Conservation (phyloP, 1,284 basidiomycete genomes). For the Albatrellus sp. region DNA sequence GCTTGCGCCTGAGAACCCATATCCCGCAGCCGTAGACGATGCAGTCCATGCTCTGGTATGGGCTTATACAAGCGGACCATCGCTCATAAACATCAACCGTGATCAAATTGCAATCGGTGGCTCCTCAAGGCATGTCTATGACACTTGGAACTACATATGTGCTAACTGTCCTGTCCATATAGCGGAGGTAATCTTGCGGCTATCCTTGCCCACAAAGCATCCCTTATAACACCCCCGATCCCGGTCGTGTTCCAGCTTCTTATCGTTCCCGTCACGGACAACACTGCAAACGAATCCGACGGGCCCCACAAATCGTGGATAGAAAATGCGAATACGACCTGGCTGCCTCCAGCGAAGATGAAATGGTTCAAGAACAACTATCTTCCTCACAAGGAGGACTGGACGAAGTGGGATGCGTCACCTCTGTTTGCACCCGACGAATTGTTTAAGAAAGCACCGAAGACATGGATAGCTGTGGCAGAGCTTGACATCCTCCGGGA, state of each 20-base stretch:
- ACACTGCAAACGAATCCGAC: constrained; percentile 38
- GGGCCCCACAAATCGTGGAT: constrained; percentile 38
- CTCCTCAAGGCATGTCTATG: constrained; percentile 42
- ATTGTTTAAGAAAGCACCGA: constrained; percentile 36
- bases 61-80: constrained; percentile 34
- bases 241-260: constrained; percentile 53
- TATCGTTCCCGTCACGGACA: constrained; percentile 62
- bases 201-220: constrained; percentile 52
- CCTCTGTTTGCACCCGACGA: constrained; percentile 54
- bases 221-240: constrained; percentile 33
- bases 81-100: constrained; percentile 27
- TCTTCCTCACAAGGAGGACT: constrained; percentile 46
- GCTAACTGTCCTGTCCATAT: background rate
- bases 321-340: constrained; percentile 44
- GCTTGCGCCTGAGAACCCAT: constrained; percentile 62
- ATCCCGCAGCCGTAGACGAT: constrained; percentile 67
- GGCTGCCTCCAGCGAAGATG: constrained; percentile 54
- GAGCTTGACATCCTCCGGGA: constrained; percentile 58
- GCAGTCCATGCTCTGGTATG: constrained; percentile 56
- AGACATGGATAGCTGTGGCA: constrained; percentile 49
- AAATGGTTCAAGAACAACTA: constrained; percentile 62
- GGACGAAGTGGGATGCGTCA: constrained; percentile 55
- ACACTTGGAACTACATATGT: background rate
- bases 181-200: constrained; percentile 67
- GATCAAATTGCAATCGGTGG: constrained; percentile 46